Conservation (phyloP, 306 rosid species). For the Vicia villosa region DNA sequence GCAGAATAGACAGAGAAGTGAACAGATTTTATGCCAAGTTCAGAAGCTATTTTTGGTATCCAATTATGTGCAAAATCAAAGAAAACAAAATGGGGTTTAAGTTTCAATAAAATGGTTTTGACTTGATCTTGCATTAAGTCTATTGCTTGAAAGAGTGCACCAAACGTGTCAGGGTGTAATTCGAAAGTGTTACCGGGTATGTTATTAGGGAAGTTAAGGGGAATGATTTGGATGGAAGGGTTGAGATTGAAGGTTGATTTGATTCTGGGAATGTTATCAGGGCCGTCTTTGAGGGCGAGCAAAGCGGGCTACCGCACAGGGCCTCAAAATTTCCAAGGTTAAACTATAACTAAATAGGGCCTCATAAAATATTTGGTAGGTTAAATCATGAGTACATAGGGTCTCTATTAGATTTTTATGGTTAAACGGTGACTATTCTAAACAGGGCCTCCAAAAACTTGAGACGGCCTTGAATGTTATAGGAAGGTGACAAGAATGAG, state of each 20-base stretch:
- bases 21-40: constrained; percentile 44
- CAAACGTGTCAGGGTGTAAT: constrained; percentile 29
- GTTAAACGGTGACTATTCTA: no score
- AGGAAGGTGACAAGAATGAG: constrained; percentile 48
- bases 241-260: constrained; percentile 37
- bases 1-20: constrained; percentile 44
- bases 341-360: no score
- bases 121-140: constrained; percentile 44
- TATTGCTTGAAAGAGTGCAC: constrained; percentile 34
- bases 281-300: no score
- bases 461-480: no score
- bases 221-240: constrained; percentile 31
- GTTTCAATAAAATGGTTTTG: constrained; percentile 38
- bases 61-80: constrained; percentile 57
- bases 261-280: constrained; percentile 38
- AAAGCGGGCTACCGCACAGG: no score
- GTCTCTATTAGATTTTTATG: no score
- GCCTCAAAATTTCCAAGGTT: no score
- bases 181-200: constrained; percentile 37
- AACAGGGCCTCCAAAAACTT: no score
- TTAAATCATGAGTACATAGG: no score
- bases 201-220: constrained; percentile 37
- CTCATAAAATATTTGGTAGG: no score
- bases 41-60: constrained; percentile 51
- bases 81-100: constrained; percentile 51